Evolutionary conservation across 1,284 basidiomycete genomes (phyloP).

Genomic region (Gomphus sp.): DNA sequence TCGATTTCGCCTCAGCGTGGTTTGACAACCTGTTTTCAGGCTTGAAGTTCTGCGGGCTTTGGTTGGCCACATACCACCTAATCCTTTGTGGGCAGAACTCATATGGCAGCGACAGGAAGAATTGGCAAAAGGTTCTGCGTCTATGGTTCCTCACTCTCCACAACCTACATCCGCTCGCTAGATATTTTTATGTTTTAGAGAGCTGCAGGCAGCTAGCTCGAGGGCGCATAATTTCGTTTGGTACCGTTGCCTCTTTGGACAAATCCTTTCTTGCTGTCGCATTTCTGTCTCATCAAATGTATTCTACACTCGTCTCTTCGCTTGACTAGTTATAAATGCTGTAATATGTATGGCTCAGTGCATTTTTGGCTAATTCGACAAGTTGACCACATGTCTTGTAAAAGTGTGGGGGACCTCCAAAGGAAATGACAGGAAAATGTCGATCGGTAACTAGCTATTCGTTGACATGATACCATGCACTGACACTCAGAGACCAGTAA

Average conservation of each 20-base stretch:
- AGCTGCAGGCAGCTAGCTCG: not conserved
- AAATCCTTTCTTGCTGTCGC: not conserved
- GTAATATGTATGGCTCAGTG: not conserved
- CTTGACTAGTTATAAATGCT: not conserved
- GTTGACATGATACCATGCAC: constrained; percentile 3
- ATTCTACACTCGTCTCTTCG: not conserved
- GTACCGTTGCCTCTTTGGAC: not conserved
- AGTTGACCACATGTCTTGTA: not conserved
- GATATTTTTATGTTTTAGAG: not conserved
- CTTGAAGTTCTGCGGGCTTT: constrained; percentile 72
- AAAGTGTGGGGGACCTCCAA: not conserved
- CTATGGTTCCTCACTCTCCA: not conserved
- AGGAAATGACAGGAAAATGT: not conserved
- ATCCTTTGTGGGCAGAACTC: constrained; percentile 86
- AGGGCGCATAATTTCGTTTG: not conserved
- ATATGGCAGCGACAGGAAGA: constrained; percentile 69
- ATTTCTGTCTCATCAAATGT: not conserved
- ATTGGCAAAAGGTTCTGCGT: constrained; percentile 19
- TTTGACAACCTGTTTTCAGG: constrained; percentile 35
- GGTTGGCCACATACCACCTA: constrained; percentile 79
- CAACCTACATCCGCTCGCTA: not conserved
- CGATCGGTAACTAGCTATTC: not conserved
- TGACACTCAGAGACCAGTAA: not conserved
- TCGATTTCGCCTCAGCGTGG: constrained; percentile 8
- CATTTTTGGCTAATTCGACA: not conserved